Evolutionary conservation across 179 eudicot genomes (phyloP), one percentile per base, ranked within the genome.

Genomic region (Heliamphora pulchella): DNA sequence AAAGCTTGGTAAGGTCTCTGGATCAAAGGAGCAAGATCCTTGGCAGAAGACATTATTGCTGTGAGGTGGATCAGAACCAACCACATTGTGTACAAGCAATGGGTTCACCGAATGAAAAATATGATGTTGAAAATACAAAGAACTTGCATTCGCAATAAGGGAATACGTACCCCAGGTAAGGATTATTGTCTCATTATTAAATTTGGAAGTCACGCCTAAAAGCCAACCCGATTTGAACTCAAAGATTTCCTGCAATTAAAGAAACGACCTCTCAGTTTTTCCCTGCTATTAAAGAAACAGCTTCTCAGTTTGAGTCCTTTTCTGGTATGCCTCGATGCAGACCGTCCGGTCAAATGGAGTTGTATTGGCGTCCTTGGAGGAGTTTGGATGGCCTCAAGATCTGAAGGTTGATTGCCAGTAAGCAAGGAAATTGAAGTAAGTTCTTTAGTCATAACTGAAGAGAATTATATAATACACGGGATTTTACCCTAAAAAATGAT

Each of bases 261-360:
- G 31, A 31, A 31, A 31, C 31, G 31, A 0, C 31, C 31, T 31
- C 31, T 31, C 31, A 31, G 31, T 31, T 31, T 31, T 6, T 13
- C 8, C 2, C 17, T 13, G 6, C 41, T 77, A 18, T n/a, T 22
- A 77, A 15, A 9, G 64, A 66, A 31, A 66, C 17, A 17, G 65
- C 75, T 50, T 81, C 5, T 61, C 22, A 18, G 50, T 55, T 53
- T 55, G 20, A 43, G 55, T 78, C 64, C 53, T 41, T 22, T 63
- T 79, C 41, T 78, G 80, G 31, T 78, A 1, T 79, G 75, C 4
- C 9, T 4, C 20, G 31, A 11, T 59, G 88, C 90, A 94, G 98
- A 91, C 93, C 78, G 97, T 97, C 3, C 94, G 99, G 99, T 89
- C 94, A 31, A 96, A 91, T 39, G 98, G 99, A 78, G 98, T 96